Conservation (phyloP, 1,139 yeast species). For the Pichia sp. region DNA sequence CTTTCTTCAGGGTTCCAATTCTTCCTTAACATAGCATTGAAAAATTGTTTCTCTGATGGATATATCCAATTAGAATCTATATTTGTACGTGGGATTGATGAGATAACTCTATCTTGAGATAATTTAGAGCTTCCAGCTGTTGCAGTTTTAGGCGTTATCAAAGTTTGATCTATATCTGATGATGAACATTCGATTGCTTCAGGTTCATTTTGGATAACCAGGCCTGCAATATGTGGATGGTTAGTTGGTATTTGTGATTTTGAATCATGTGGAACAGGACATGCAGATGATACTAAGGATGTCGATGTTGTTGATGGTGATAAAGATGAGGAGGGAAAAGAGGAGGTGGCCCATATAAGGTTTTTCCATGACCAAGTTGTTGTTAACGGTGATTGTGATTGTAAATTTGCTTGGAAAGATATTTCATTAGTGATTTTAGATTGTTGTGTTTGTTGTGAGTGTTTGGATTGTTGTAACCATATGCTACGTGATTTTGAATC, state of each 20-base stretch:
- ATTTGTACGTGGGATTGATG: slow-evolving; percentile 80
- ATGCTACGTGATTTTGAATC: slow-evolving; percentile 52
- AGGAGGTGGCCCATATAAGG: slow-evolving; percentile 19
- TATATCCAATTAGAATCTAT: slow-evolving; percentile 73
- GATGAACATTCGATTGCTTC: slow-evolving; percentile 41
- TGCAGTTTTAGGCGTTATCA: slow-evolving; percentile 11
- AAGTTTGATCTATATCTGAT: slow-evolving; percentile 14
- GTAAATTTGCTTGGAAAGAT: background rate
- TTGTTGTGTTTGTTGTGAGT: slow-evolving; percentile 10
- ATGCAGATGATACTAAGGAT: no score
- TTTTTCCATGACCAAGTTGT: slow-evolving; percentile 15
- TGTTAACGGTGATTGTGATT: background rate
- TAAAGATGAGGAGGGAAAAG: no score
- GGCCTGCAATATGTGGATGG: slow-evolving; percentile 12
- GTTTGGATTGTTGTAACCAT: slow-evolving; percentile 42
- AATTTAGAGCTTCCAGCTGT: slow-evolving; percentile 28
- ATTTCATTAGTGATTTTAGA: background rate
- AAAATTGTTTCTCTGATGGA: slow-evolving; percentile 93
- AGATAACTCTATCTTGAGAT: slow-evolving; percentile 66
- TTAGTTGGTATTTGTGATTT: slow-evolving; percentile 11
- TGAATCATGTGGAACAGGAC: slow-evolving; percentile 19
- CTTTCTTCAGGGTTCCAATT: slow-evolving; percentile 75
- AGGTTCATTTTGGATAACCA: slow-evolving; percentile 36
- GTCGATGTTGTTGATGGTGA: no score
- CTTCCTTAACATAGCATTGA: slow-evolving; percentile 87